Conservation (phyloP, 2,329 filamentous ascomycete species). For the Aspergillus fischeri region DNA sequence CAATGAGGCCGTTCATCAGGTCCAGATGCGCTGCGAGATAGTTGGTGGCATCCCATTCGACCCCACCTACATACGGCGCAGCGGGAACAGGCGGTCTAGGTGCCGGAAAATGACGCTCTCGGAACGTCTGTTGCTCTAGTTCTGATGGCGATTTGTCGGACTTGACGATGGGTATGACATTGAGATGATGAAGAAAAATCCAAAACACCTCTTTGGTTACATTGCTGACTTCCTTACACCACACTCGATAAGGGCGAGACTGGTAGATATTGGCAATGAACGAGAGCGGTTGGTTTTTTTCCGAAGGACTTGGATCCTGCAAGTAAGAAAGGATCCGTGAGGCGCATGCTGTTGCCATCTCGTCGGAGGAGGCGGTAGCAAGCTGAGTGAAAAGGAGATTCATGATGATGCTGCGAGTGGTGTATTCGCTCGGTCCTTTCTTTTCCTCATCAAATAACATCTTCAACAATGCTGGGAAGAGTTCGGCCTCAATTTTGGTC, state of each 20-base stretch:
- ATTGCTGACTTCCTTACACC: constrained; percentile 87
- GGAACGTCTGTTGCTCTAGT: constrained; percentile 20
- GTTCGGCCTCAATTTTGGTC: constrained; percentile 68
- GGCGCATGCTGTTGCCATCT: constrained; percentile 62
- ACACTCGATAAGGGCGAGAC: constrained; percentile 82
- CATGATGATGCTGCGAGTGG: constrained; percentile 83
- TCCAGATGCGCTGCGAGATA: constrained; percentile 92
- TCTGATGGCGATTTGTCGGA: constrained; percentile 29
- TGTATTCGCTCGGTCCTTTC: constrained; percentile 96
- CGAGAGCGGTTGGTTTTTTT: constrained; percentile 69
- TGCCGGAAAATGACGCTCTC: constrained; percentile 70
- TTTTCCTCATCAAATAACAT: constrained; percentile 98
- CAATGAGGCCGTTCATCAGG: constrained; percentile 83
- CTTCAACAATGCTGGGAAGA: constrained; percentile 80
- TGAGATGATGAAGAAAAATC: constrained; percentile 95
- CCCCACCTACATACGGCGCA: constrained; percentile 91
- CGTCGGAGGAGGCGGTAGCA: constrained; percentile 57
- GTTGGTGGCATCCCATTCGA: constrained; percentile 98
- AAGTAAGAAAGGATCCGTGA: constrained; percentile 73
- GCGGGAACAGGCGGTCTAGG: constrained; percentile 87
- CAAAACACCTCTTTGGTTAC: constrained; percentile 98
- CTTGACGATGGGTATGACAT: constrained; percentile 63
- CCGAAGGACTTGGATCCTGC: constrained; percentile 70
- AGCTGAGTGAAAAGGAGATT: constrained; percentile 88
- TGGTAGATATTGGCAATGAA: constrained; percentile 90